phyloP scores from a whole-genome alignment of 371 early-diverging fungal genomes.

The Mucor saturninus region DNA sequence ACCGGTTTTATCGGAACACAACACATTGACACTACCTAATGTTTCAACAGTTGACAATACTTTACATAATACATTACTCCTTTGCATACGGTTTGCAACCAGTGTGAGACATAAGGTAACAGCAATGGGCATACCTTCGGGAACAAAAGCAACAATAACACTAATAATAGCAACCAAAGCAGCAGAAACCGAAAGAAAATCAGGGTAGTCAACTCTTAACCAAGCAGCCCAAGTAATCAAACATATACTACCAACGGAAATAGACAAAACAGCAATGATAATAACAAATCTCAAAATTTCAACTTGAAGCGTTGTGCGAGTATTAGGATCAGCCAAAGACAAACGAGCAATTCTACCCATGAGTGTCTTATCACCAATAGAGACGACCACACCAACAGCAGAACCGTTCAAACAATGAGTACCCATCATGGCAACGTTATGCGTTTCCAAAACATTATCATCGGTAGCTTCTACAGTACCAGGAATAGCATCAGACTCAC shows the following conservation, averaged over 20 bases:
- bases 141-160: slow-evolving; percentile 98
- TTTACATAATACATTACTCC: slow-evolving; percentile 95
- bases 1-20: slow-evolving; percentile 99
- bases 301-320: slow-evolving; percentile 94
- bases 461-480: slow-evolving; percentile 72
- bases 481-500: slow-evolving; percentile 93
- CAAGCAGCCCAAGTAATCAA: slow-evolving; percentile 97
- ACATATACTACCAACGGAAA: slow-evolving; percentile 82
- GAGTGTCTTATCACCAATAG: slow-evolving; percentile 86
- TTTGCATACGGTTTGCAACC: slow-evolving; percentile 97
- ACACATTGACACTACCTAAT: slow-evolving; percentile 94
- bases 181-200: slow-evolving; percentile 87
- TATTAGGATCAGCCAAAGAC: slow-evolving; percentile 83
- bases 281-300: slow-evolving; percentile 98
- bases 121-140: slow-evolving; percentile 97
- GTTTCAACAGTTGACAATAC: slow-evolving; percentile 94
- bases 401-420: slow-evolving; percentile 96
- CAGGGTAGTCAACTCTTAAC: slow-evolving; percentile 83
- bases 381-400: slow-evolving; percentile 86
- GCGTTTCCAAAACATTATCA: slow-evolving; percentile 84
- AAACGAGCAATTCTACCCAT: slow-evolving; percentile 94
- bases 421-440: slow-evolving; percentile 96
- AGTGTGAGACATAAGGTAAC: slow-evolving; percentile 97
- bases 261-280: slow-evolving; percentile 86
- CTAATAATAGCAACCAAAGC: slow-evolving; percentile 82